phyloP scores from a whole-genome alignment of 148 eudicot species.

The Rheum nobile region DNA sequence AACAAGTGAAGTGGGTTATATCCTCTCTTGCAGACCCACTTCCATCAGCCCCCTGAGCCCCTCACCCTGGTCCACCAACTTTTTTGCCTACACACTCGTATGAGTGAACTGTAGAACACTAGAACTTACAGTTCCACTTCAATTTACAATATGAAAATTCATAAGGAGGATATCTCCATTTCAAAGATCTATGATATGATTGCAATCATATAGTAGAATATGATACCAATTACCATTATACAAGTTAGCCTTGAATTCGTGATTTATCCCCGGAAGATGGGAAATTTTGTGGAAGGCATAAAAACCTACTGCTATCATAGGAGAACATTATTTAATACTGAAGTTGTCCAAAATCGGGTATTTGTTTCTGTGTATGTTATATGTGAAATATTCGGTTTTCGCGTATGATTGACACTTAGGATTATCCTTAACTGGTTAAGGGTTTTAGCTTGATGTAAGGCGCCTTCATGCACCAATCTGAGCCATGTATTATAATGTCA shows the following conservation, averaged over 20 bases:
- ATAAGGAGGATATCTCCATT: background rate
- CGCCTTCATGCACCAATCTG: background rate
- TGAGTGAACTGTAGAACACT: background rate
- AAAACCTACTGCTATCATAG: background rate
- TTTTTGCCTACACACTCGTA: background rate
- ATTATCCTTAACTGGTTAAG: background rate
- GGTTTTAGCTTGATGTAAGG: background rate
- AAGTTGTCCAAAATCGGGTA: background rate
- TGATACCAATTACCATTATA: no score
- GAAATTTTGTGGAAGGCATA: background rate
- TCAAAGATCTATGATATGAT: background rate
- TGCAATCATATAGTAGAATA: background rate
- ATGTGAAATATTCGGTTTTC: background rate
- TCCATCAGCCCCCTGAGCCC: background rate
- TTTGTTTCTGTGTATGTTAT: background rate
- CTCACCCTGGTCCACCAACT: background rate
- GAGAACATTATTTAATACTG: background rate
- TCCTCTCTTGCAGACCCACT: background rate
- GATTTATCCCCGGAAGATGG: background rate
- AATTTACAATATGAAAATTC: background rate
- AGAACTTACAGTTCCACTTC: background rate
- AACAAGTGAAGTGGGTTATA: background rate
- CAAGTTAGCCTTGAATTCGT: background rate
- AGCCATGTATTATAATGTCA: constrained; percentile 14
- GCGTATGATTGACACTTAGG: background rate